Evolutionary conservation across 345 rosid genomes (phyloP), one percentile per base, ranked within the genome.

Genomic region (Passiflora organensis): DNA sequence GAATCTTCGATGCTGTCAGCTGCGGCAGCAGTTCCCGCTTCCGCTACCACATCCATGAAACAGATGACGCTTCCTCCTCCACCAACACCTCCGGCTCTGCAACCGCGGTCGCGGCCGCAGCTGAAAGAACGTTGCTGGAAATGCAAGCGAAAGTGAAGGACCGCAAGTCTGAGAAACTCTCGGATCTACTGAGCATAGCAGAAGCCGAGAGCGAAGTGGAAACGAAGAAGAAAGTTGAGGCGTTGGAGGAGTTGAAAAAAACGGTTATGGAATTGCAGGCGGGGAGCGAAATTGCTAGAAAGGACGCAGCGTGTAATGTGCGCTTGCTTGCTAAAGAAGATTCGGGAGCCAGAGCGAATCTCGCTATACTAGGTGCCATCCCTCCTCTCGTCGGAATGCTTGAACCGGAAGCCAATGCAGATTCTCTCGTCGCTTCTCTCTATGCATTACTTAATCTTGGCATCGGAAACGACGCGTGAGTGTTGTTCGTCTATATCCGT

Each of bases 331-430:
- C 87, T 5, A 93, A 89, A 74, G 99, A 89, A 58, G 85, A 93
- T 58, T 37, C 80, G 0, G 81, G 68, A 58, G 83, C 82, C 17
- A 76, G 99, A 66, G 78, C 79, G 42, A 89, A 94, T 34, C 66
- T 93, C 0, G 89, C 99, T n/a, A 79, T 89, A 96, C 77, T 93
- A 0, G 95, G 96, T 14, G 85, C 89, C 8, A 93, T 93, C 21
- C 99, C 96, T 53, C 96, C 99, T 19, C 59, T 93, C 1, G 94
- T 83, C 4, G 94, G 89, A 23, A 84, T 93, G 91, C 85, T 93
- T 43, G 96, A 86, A 56, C 54, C 59, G 57, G 76, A 56, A 12
- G 71, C 77, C 15, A 41, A 6, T 41, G 62, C 51, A 21, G 81
- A 79, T 20, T 58, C 84, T 22, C 90, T 76, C 70, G 80, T 86